Conservation (phyloP, 2,329 filamentous ascomycete genomes). For the Pseudovirgaria hyperparasitica region DNA sequence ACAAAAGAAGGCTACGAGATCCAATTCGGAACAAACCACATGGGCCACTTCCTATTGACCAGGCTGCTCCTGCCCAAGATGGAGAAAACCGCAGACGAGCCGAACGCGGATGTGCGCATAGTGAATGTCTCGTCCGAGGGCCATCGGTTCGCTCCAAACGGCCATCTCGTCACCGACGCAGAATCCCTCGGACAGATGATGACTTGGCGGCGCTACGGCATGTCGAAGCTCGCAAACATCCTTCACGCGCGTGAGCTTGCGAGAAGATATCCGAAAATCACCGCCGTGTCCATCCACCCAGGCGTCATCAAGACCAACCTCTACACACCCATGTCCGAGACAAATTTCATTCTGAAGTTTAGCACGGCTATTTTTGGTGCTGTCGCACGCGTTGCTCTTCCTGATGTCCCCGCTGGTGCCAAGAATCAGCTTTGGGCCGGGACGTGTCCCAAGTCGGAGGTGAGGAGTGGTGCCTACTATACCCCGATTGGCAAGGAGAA, state of each 20-base stretch:
- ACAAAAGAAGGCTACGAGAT: constrained; percentile 38
- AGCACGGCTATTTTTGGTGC: constrained; percentile 13
- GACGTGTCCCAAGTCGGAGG: constrained; percentile 16
- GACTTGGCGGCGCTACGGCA: constrained; percentile 31
- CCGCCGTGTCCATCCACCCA: constrained; percentile 33
- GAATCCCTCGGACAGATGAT: constrained; percentile 15
- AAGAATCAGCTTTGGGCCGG: constrained; percentile 32
- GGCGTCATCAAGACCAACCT: constrained; percentile 36
- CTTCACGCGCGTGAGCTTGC: constrained; percentile 33
- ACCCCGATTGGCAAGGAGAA: constrained; percentile 17
- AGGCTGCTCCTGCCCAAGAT: constrained; percentile 33
- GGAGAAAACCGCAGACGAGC: constrained; percentile 25
- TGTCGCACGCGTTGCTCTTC: constrained; percentile 15
- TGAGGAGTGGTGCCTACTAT: constrained; percentile 32
- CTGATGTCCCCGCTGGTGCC: constrained; percentile 19
- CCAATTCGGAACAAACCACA: constrained; percentile 39
- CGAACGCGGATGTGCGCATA: constrained; percentile 31
- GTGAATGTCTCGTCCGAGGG: constrained; percentile 26
- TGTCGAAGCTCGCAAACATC: constrained; percentile 38
- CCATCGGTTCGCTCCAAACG: constrained; percentile 10
- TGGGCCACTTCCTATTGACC: constrained; percentile 37
- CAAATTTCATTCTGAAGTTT: constrained; percentile 14
- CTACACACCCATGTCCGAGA: constrained; percentile 12
- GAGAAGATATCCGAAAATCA: constrained; percentile 31
- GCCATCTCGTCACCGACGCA: constrained; percentile 25